Base-by-base conservation (phyloP, 495 filamentous ascomycete species). In the Talaromyces ruber region DNA sequence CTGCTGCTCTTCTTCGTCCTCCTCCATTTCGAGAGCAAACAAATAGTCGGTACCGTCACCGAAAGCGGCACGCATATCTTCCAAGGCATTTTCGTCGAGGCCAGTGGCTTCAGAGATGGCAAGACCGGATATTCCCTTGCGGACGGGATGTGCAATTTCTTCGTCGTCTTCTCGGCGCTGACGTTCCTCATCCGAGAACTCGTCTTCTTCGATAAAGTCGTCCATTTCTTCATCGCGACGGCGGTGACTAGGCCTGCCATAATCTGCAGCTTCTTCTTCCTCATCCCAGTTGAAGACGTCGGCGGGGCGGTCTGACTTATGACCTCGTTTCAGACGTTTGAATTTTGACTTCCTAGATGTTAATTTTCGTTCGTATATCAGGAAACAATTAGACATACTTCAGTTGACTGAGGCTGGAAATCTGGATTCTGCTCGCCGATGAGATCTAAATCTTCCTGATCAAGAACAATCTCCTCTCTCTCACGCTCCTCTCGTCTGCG, bases 171-270 rank as follows among this genome's bases (percentile, higher is more conserved):
- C 86, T 62, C 89, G 82, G 51, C 83, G 85, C 57, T 87, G 86
- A 21, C 82, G 79, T 65, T 93, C 91, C 60, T 94, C 92, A 63
- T 97, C 92, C 62, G 91, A 92, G 43, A 92, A 88, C 59, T 89
- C 92, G 65, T 97, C 94, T 64, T 97, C 91, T 67, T 97, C 93
- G 68, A 98, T 98, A 76, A 98, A 98, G 70, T 92, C 94, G 58
- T 89, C 94, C 68, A 98, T 92, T 69, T 98, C 94, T 25, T 82
- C 84, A n/a, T 77, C 74, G 71, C 76, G 79, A 70, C 75, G 76
- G 14, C 64, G 63, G 59, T 73, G 73, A 45, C 77, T 71, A 57
- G 83, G 79, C 6, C 81, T 71, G 30, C 83, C 82, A 22, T 91
- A 89, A 53, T 81, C 83, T 6, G 76, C 75, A 5, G 76, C 75